Percentiles rank a stretch among this genome's conserved stretches.
These are phyloP conservation scores for Macrophomina pseudophaseolina DNA, from an alignment of 2,329 filamentous ascomycete species.

Conservation along the genomic window DNA sequence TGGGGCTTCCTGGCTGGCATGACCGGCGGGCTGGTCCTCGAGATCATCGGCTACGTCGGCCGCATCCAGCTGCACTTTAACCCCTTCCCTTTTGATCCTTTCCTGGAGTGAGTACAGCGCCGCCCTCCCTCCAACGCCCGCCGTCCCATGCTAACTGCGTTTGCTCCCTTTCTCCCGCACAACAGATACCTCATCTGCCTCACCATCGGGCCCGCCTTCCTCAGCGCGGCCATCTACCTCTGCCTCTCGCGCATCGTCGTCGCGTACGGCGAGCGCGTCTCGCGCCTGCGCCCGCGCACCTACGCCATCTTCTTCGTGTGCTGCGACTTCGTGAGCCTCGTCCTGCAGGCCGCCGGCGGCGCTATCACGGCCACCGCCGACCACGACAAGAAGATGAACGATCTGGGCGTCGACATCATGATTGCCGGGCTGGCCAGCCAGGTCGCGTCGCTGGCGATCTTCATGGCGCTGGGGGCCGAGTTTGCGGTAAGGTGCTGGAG, in stretches of 20 bases:
- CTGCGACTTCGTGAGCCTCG: slow-evolving; percentile 64
- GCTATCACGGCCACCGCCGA: slow-evolving; percentile 61
- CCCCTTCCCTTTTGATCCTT: slow-evolving; percentile 55
- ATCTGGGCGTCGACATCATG: slow-evolving; percentile 59
- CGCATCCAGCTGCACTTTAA: slow-evolving; percentile 60
- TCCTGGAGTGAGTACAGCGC: slow-evolving; percentile 53
- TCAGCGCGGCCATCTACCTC: slow-evolving; percentile 61
- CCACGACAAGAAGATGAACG: slow-evolving; percentile 42
- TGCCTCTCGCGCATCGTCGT: slow-evolving; percentile 62
- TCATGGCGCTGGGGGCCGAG: slow-evolving; percentile 48
- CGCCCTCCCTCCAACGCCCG: neutral
- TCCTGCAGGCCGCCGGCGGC: slow-evolving; percentile 63
- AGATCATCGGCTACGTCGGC: slow-evolving; percentile 62
- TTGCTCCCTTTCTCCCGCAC: slow-evolving; percentile 11
- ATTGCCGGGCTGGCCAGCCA: slow-evolving; percentile 64
- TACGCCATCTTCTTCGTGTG: slow-evolving; percentile 66
- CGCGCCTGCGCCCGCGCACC: slow-evolving; percentile 39
- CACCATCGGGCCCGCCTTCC: slow-evolving; percentile 62
- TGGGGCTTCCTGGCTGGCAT: slow-evolving; percentile 62
- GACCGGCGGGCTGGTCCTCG: slow-evolving; percentile 54
- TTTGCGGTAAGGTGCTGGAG: slow-evolving; percentile 35
- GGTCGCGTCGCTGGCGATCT: slow-evolving; percentile 58
- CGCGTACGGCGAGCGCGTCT: slow-evolving; percentile 54
- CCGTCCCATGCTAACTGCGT: neutral
- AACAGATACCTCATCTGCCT: slow-evolving; percentile 62